Evolutionary conservation across 352 stramenopile genomes (phyloP), one percentile per base, ranked within the genome.

Genomic region (Phytopythium oedochilum): DNA sequence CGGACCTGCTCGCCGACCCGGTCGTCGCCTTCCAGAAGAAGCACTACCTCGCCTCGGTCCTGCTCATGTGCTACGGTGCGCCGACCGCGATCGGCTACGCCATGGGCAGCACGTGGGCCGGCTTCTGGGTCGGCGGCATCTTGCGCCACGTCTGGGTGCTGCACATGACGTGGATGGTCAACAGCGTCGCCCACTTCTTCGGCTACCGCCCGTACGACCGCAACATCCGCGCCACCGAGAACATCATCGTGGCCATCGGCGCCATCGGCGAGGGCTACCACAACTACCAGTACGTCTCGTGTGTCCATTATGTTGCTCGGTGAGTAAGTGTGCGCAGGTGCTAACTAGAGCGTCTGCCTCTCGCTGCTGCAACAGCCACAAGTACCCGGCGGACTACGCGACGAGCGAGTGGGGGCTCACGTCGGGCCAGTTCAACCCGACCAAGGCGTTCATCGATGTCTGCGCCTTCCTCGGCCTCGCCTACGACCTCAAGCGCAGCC

Each of bases 351-450:
- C n/a, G n/a, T n/a, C n/a, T n/a, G n/a, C n/a, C n/a, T n/a, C n/a
- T n/a, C n/a, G n/a, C n/a, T n/a, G n/a, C n/a, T n/a, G n/a, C n/a
- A n/a, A n/a, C n/a, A n/a, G n/a, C 76, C 97, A 99, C 92, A 99
- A 99, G 75, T 99, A 99, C 71, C 97, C 97, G 49, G 99, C 98
- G 81, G 97, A 99, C 69, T 99, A 99, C 77, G 92, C 96, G 40
- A 94, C 96, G 18, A 96, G 82, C 46, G 96, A 98, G 78, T 98
- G 96, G 96, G 42, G 81, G 97, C 50, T 89, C 78, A 11, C 78
- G n/a, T n/a, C n/a, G 96, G 57, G 79, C 57, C 96, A 99, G 77
- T 99, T 98, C 80, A 99, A 99, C 73, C 97, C 97, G 14, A 98
- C 89, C 49, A 98, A 99, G 73, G 64, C 98, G 28, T 88, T 97